Conservation (phyloP, 129 eudicot species). For the Lactuca sativa region DNA sequence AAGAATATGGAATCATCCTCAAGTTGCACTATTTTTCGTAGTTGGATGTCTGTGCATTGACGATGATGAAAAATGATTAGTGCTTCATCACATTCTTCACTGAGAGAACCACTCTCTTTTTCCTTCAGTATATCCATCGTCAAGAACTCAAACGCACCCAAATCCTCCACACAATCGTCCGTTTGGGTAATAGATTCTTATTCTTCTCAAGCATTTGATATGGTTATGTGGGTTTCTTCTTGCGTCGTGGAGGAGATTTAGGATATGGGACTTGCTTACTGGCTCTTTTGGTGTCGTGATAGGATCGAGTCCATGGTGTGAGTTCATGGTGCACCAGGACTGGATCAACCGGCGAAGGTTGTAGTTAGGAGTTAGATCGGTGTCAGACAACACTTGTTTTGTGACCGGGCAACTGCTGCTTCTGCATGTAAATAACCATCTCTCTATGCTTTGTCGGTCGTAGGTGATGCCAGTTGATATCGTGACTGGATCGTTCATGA, state of each 20-base stretch:
- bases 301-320: conserved; percentile 40
- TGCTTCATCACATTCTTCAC: conserved; percentile 45
- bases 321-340: conserved; percentile 69
- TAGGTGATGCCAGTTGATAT: conserved; percentile 81
- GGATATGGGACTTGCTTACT: conserved; percentile 39
- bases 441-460: conserved; percentile 68
- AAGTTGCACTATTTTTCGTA: conserved; percentile 16
- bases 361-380: conserved; percentile 76
- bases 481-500: conserved; percentile 89
- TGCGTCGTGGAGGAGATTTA: conserved; percentile 52
- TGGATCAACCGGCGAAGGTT: conserved; percentile 83
- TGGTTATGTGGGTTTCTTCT: conserved; percentile 31
- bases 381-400: conserved; percentile 42
- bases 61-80: conserved; percentile 39
- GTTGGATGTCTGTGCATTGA: conserved; percentile 28
- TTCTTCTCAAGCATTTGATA: conserved; percentile 37
- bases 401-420: conserved; percentile 69
- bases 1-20: conserved; percentile 16
- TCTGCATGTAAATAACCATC: conserved; percentile 61
- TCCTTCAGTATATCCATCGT: conserved; percentile 25
- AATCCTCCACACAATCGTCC: conserved; percentile 32
- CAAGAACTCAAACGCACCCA: conserved; percentile 45
- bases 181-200: conserved; percentile 45
- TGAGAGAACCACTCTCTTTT: not conserved
- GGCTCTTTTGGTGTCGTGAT: conserved; percentile 57